Percentiles rank a stretch among this genome's conserved stretches.
These are phyloP conservation scores for Durotheca rogersii DNA, from an alignment of 495 filamentous ascomycete species.

Conservation along the genomic window DNA sequence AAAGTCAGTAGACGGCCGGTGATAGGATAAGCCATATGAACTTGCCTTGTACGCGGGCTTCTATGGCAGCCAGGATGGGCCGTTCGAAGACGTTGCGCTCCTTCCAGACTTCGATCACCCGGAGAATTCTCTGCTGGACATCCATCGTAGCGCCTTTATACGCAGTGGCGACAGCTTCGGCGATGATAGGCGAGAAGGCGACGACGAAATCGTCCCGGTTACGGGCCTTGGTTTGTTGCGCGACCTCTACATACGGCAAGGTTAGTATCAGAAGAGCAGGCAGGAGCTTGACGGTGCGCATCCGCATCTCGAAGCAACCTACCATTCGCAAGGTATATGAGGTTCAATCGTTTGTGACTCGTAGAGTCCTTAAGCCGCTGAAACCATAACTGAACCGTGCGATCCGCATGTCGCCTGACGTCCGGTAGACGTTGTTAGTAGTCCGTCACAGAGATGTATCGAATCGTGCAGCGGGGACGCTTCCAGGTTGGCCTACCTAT, in stretches of 20 bases:
- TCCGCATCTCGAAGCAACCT: slow-evolving; percentile 23
- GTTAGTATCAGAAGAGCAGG: slow-evolving; percentile 27
- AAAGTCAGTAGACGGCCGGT: background rate
- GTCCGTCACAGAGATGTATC: slow-evolving; percentile 6
- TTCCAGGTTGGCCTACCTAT: slow-evolving; percentile 63
- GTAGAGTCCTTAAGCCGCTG: slow-evolving; percentile 81
- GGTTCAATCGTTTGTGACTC: slow-evolving; percentile 79
- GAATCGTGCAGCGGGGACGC: slow-evolving; percentile 3
- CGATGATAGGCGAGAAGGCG: slow-evolving; percentile 87
- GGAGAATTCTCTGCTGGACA: slow-evolving; percentile 79
- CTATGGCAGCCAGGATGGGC: slow-evolving; percentile 74
- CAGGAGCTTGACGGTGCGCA: slow-evolving; percentile 22
- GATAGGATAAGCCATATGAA: background rate
- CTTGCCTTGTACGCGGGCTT: slow-evolving; percentile 74
- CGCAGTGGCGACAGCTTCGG: slow-evolving; percentile 76
- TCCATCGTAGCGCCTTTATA: slow-evolving; percentile 85
- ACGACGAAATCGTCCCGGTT: slow-evolving; percentile 88
- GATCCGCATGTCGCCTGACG: slow-evolving; percentile 79
- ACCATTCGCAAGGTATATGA: slow-evolving; percentile 97
- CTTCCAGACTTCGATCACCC: slow-evolving; percentile 93
- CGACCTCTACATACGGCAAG: slow-evolving; percentile 72
- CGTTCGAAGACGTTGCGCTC: slow-evolving; percentile 80
- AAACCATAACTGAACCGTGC: slow-evolving; percentile 85
- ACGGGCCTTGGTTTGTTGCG: slow-evolving; percentile 89
- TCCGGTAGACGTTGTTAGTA: slow-evolving; percentile 16